Base-by-base conservation (phyloP, 345 rosid genomes). In the Heritiera littoralis region DNA sequence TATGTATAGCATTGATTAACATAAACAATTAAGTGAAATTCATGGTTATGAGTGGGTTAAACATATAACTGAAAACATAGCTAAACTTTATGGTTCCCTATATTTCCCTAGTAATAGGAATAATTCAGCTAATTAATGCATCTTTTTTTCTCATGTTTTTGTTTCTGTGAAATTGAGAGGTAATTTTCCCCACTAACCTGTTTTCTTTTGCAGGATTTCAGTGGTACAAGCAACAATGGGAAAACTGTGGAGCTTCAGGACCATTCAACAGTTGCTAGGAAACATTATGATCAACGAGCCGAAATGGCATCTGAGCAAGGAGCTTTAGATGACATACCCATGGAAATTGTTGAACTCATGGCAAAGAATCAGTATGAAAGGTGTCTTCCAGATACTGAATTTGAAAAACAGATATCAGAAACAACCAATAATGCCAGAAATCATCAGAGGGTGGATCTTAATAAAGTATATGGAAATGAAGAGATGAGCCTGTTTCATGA, bases 331-430 rank as follows among this genome's bases (percentile, higher is more conserved):
- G 99, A 96, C 80, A 89, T 90, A 78, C 94, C 98, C 15, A 92
- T 93, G 98, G 99, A 93, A 80, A 93, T 97, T 73, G 98, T 88
- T 38, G 98, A 97, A 84, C 94, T 93, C 80, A 88, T 93, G 94
- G 98, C 99, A 78, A 93, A 88, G 85, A 84, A 89, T 87, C 98
- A 93, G 80, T 91, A 90, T 66, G 99, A 93, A 85, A 89, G 93
- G 85, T 87, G 93, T 82, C 96, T 88, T 76, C 90, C 94, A 18
- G 93, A 93, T 87, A 80, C 85, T 77, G 92, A 86, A 67, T 83
- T 76, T 58, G 92, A 82, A 38, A 87, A 82, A 75, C 79, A 69
- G 76, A 81, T 83, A 41, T 30, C 83, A 45, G 89, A 85, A 85
- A 82, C 86, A 74, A 61, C 83, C 15, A 63, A 61, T 52, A 80